phyloP scores from a whole-genome alignment of 2,329 filamentous ascomycete species.

The Raffaelea deltoideospora region DNA sequence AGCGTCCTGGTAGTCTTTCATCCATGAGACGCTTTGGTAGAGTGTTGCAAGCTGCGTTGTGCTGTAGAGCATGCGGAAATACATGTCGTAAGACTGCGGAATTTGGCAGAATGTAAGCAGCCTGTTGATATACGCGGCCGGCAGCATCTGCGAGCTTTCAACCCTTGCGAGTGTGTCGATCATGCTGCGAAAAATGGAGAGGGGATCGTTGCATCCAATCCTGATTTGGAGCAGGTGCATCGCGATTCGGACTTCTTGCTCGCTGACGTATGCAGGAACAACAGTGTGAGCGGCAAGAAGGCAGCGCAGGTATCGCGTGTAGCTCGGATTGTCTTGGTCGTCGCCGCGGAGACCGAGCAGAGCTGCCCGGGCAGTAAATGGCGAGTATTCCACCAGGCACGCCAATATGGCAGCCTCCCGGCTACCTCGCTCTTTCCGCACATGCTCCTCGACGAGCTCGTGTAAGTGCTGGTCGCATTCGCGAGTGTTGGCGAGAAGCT shows the following conservation, averaged over 20 bases:
- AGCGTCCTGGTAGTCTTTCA: not conserved
- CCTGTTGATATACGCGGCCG: conserved; percentile 5
- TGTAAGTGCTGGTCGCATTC: conserved; percentile 13
- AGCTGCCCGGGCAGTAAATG: not conserved
- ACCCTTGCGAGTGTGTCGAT: conserved; percentile 2
- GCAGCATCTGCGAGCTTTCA: conserved; percentile 3
- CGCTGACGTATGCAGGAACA: conserved; percentile 2
- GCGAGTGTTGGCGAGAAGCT: not conserved
- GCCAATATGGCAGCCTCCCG: conserved; percentile 4
- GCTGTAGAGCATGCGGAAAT: not conserved
- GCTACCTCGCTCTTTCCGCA: conserved; percentile 1
- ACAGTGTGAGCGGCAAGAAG: conserved; percentile 3
- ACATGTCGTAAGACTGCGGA: not conserved
- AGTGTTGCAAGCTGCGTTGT: conserved; percentile 1
- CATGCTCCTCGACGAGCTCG: conserved; percentile 9
- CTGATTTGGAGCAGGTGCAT: conserved; percentile 2
- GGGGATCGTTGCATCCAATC: conserved; percentile 1
- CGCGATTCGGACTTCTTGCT: conserved; percentile 1
- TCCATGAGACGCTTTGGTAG: conserved; percentile 4
- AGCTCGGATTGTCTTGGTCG: not conserved
- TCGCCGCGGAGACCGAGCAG: conserved; percentile 3
- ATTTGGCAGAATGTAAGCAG: conserved; percentile 5
- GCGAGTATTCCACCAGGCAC: conserved; percentile 2
- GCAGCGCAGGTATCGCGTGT: conserved; percentile 3
- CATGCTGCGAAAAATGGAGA: conserved; percentile 2